A percentile compares a stretch with the other conserved stretches of the same genome.
Conservation (phyloP, 2,329 filamentous ascomycete species). For the Gnomoniopsis sp. region DNA sequence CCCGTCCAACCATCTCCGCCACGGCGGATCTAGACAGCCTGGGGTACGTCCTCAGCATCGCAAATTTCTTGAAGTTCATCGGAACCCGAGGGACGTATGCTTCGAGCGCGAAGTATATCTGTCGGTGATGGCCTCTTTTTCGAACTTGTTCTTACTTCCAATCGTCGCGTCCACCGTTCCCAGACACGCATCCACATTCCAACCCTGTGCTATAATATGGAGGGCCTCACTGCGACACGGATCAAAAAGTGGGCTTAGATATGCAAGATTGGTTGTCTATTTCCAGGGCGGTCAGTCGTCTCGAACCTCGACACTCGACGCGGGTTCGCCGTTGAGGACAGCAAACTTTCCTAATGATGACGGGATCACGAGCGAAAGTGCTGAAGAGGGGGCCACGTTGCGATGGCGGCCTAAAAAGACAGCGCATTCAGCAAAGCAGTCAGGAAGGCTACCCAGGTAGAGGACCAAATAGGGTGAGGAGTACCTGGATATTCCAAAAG, state of each 20-base stretch:
- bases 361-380: not conserved
- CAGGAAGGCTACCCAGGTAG: not conserved
- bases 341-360: slow-evolving; percentile 6
- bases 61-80: not conserved
- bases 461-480: too few species aligned
- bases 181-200: not conserved
- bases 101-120: not conserved
- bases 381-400: slow-evolving; percentile 16
- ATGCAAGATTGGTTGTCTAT: not conserved
- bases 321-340: not conserved
- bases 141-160: not conserved
- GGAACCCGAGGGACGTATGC: not conserved
- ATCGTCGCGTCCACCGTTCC: not conserved
- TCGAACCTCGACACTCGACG: not conserved
- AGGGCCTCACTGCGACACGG: not conserved
- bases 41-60: not conserved
- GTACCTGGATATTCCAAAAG: not conserved
- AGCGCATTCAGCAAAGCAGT: not conserved
- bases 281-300: slow-evolving; percentile 9
- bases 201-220: not conserved
- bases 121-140: not conserved
- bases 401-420: not conserved
- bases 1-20: not conserved
- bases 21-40: not conserved
- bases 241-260: slow-evolving; percentile 10